These are phyloP conservation scores for Paramecium caudatum DNA, from an alignment of 73 alveolate species.

Conservation along the genomic window DNA sequence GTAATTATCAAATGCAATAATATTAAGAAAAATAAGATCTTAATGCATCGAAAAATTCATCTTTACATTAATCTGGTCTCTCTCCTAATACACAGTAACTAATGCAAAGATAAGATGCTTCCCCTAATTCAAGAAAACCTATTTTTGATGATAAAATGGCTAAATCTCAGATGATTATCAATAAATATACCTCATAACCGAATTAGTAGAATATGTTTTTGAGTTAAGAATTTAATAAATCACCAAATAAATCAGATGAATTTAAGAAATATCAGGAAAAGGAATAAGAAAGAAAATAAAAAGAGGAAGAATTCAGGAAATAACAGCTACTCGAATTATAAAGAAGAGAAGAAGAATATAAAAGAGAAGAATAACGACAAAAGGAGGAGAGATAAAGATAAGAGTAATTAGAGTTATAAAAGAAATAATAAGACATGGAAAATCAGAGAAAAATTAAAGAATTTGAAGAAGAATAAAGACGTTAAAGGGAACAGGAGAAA, in stretches of 20 bases:
- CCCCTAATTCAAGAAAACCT: constrained; percentile 12
- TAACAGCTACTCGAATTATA: background rate
- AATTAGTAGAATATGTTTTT: background rate
- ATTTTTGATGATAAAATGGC: constrained; percentile 44
- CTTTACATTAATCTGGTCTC: background rate
- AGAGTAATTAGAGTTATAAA: constrained; percentile 12
- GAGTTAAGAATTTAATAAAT: background rate
- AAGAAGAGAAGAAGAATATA: constrained; percentile 5
- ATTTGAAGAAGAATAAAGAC: constrained; percentile 23
- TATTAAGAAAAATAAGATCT: background rate
- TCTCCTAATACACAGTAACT: background rate
- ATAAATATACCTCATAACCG: background rate
- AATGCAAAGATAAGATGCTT: background rate
- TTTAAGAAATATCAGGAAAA: constrained; percentile 10
- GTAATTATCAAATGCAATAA: background rate
- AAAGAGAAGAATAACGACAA: background rate
- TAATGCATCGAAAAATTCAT: too few species aligned
- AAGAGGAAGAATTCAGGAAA: constrained; percentile 56
- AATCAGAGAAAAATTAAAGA: constrained; percentile 49
- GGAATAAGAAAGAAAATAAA: constrained; percentile 31
- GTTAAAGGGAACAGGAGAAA: constrained; percentile 36
- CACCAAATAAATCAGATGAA: background rate
- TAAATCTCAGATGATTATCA: background rate
- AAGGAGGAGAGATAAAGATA: constrained; percentile 1
- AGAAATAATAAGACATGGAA: background rate